Base-by-base conservation (phyloP, 2,329 filamentous ascomycete species). In the Domatiomyces globalis region DNA sequence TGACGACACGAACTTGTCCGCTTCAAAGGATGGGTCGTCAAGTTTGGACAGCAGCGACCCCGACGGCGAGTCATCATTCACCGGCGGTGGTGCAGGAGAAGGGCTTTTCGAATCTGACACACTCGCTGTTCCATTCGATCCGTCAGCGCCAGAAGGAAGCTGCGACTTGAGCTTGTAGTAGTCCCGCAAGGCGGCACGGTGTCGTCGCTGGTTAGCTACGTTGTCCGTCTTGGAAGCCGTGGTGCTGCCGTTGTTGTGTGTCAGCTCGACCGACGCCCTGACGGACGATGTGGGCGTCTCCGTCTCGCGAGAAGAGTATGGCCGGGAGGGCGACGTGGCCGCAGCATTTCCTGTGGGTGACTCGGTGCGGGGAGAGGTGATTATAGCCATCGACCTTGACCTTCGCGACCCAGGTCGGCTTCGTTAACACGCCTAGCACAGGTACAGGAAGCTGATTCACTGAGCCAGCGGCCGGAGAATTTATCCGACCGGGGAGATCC, bases 141-240 rank as follows among this genome's bases (percentile, higher is more conserved):
- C 58, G 8, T 68, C 61, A 47, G 36, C 52, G 27, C 45, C 50
- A 12, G 52, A 33, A 50, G 54, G 48, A 49, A 66, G 39, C 65
- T 63, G 54, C 2, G 73, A 66, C 58, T 81, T 83, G 48, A 96
- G 77, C 64, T 92, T 92, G 71, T 96, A 96, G 73, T 95, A 96
- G 64, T 95, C 88, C 61, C 92, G 84, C 18, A 96, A 77, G 5
- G 90, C 90, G 51, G 84, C 80, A 58, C 90, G 85, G 69, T 94
- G 94, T 55, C 84, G 76, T 51, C 78, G 75, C 18, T 65, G 61
- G 60, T 39, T 39, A 63, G 47, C 47, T 20, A 19, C 18, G 47
- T 15, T 33, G 19, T 22, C 42, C 10, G 20, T 12, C 22, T 27
- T 60, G 46, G 60, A 62, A 46, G 61, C 52, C 58, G 62, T 54